Evolutionary conservation across 2,329 filamentous ascomycete genomes (phyloP), one percentile per base, ranked within the genome.

Genomic region (Fusarium buxicola): DNA sequence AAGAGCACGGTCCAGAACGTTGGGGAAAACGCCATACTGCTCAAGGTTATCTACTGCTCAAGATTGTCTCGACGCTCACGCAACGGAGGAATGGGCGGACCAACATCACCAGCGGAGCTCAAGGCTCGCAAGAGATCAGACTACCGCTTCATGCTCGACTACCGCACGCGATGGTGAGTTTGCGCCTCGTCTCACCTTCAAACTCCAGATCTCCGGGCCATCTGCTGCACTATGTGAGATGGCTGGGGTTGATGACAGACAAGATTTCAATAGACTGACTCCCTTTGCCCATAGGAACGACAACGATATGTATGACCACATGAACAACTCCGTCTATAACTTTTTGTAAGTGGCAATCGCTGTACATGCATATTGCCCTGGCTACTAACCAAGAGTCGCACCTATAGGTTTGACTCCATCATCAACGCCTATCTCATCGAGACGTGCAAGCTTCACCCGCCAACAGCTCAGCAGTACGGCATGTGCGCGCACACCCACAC

Each of bases 231-330:
- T 15, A 12, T 34, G 9, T 30, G n/a, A n/a, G n/a, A n/a, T n/a
- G 28, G n/a, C 28, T 5, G 24, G 15, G 43, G 16, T 24, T 34
- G 28, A 34, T 18, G 7, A 13, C 21, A 45, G 41, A 46, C 8
- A 46, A 31, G 27, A 32, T 16, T 36, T 28, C 39, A 24, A 61
- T 47, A 40, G 31, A 40, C 62, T 66, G 56, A 70, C 51, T 49
- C 60, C 52, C 32, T 45, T 43, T 53, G 7, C 57, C 55, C 59
- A 39, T 55, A 94, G 92, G 92, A 89, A 87, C 75, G 93, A 97
- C 77, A 96, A 96, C 74, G 93, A 97, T 79, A 95, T 96, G 91
- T 97, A 95, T 76, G 85, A 92, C 59, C 94, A 98, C 74, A 87
- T 96, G 82, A 97, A 97, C 79, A 97, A 96, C 74, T 91, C 89